Evolutionary conservation across 352 stramenopile genomes (phyloP).

Genomic region (Phytophthora pini): DNA sequence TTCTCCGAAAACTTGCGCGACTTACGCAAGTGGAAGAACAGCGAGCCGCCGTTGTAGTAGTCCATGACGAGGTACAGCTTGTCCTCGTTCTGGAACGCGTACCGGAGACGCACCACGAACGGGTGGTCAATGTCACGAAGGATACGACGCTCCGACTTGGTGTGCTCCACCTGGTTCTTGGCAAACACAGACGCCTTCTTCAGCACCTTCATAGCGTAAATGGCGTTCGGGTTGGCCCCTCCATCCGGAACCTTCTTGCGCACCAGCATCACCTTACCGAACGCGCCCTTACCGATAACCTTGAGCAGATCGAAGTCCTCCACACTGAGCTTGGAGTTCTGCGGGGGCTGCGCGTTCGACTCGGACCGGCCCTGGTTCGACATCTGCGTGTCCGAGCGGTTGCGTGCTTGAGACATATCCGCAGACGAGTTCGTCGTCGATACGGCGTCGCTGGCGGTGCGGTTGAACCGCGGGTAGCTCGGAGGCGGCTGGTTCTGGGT

Average conservation of each 20-base stretch:
- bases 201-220: slow-evolving; percentile 95
- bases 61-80: slow-evolving; percentile 95
- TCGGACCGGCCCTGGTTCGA: slow-evolving; percentile 65
- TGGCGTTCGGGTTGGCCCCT: slow-evolving; percentile 69
- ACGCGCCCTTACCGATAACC: slow-evolving; percentile 95
- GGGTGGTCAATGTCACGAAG: slow-evolving; percentile 92
- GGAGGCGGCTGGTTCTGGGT: slow-evolving; percentile 18
- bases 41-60: slow-evolving; percentile 93
- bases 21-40: slow-evolving; percentile 94
- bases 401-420: slow-evolving; percentile 42
- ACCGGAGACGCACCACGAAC: slow-evolving; percentile 93
- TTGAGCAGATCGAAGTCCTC: slow-evolving; percentile 96
- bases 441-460: slow-evolving; percentile 64
- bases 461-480: slow-evolving; percentile 57
- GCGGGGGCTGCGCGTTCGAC: slow-evolving; percentile 39
- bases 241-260: slow-evolving; percentile 89
- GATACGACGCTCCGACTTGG: slow-evolving; percentile 92
- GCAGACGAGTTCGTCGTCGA: slow-evolving; percentile 42
- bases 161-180: slow-evolving; percentile 95
- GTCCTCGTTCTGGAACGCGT: slow-evolving; percentile 94
- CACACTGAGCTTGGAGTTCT: slow-evolving; percentile 80
- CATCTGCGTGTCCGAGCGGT: slow-evolving; percentile 82
- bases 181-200: slow-evolving; percentile 92
- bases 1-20: slow-evolving; percentile 91
- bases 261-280: slow-evolving; percentile 97